Conservation (phyloP, 1,284 basidiomycete genomes). For the Fomitiporia mediterranea region DNA sequence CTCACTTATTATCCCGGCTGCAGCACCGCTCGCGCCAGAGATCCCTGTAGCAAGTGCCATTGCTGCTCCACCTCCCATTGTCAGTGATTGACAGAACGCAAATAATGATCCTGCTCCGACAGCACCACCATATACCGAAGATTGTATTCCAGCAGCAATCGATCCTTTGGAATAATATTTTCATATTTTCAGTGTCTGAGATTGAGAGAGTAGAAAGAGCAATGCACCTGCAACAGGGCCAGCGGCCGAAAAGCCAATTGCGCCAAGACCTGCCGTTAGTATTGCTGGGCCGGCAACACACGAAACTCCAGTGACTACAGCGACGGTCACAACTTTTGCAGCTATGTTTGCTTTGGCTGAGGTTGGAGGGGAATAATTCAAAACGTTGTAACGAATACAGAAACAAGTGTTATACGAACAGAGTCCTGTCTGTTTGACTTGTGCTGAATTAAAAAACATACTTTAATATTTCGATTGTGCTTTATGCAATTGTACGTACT, state of each 20-base stretch:
- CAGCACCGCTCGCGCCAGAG: background rate
- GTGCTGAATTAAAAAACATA: no score
- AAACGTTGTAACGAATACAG: no score
- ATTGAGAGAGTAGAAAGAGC: background rate
- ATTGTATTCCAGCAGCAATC: slow-evolving; percentile 5
- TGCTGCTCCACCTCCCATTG: background rate
- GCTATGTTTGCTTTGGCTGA: background rate
- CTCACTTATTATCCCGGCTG: background rate
- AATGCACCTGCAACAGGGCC: slow-evolving; percentile 3
- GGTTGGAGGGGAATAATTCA: no score
- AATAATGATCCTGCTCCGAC: slow-evolving; percentile 1
- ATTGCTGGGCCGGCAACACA: slow-evolving; percentile 1
- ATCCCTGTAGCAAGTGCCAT: background rate
- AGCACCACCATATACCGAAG: background rate
- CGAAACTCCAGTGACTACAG: background rate
- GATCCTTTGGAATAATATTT: background rate
- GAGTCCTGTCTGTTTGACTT: background rate
- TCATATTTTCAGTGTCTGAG: no score
- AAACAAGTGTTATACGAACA: background rate
- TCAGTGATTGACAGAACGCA: slow-evolving; percentile 5
- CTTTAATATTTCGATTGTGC: no score
- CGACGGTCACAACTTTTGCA: background rate
- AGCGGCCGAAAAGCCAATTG: slow-evolving; percentile 2
- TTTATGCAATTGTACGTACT: no score
- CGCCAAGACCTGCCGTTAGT: background rate